phyloP scores from a whole-genome alignment of 176 grass and related monocot genomes.

The Juncus inflexus region DNA sequence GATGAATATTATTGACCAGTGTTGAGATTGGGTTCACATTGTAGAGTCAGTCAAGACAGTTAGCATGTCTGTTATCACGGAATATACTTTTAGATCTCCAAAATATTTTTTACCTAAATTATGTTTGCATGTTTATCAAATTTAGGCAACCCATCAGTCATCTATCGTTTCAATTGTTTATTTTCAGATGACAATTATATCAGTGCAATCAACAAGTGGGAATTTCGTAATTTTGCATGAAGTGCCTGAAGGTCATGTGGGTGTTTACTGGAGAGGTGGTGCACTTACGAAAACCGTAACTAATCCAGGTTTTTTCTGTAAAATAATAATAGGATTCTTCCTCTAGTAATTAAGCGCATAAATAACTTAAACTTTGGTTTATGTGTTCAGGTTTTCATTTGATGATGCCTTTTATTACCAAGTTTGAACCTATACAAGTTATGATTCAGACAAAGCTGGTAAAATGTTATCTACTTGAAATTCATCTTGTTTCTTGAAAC shows the following conservation, averaged over 20 bases:
- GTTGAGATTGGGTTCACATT: too few relatives aligned
- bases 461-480: too few relatives aligned
- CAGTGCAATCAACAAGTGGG: constrained; percentile 32
- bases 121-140: too few relatives aligned
- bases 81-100: too few relatives aligned
- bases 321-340: background rate
- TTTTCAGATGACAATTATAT: constrained; percentile 58
- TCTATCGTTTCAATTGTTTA: background rate
- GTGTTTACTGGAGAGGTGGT: constrained; percentile 96
- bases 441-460: constrained; percentile 94
- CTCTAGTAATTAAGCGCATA: too few relatives aligned
- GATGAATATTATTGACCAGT: too few relatives aligned
- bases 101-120: too few relatives aligned
- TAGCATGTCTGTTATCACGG: too few relatives aligned
- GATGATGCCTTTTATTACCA: constrained; percentile 83
- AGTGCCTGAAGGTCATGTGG: constrained; percentile 98
- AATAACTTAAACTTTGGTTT: constrained; percentile 6
- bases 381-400: constrained; percentile 74
- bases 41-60: too few relatives aligned
- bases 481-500: too few relatives aligned
- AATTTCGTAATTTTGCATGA: constrained; percentile 64
- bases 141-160: too few relatives aligned
- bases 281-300: constrained; percentile 88
- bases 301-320: constrained; percentile 53
- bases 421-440: constrained; percentile 95